Evolutionary conservation across 257 asterid species (phyloP).

Genomic region (Rhazya stricta): DNA sequence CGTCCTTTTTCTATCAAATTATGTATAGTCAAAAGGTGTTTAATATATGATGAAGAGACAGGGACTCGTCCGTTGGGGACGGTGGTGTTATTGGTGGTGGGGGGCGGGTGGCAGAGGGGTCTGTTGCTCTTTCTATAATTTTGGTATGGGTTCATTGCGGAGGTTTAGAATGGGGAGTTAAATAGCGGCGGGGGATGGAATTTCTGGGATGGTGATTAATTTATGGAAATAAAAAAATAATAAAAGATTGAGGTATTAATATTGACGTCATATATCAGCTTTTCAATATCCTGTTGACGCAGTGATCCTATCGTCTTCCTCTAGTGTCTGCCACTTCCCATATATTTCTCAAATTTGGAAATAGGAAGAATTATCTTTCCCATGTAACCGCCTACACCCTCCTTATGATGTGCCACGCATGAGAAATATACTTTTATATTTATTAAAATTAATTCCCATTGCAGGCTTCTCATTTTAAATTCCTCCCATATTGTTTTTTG

Average conservation of each 20-base stretch:
- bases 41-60: not conserved
- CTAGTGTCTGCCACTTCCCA: constrained; percentile 64
- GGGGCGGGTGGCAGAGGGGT: not conserved
- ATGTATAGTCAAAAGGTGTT: not conserved
- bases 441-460: not conserved
- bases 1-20: no score
- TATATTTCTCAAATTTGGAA: not conserved
- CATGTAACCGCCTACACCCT: not conserved
- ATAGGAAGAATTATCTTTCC: no score
- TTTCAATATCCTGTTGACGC: constrained; percentile 37
- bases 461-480: not conserved
- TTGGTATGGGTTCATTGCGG: not conserved
- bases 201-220: not conserved
- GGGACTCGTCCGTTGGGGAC: not conserved
- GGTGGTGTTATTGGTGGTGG: not conserved
- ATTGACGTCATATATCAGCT: constrained; percentile 11
- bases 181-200: constrained; percentile 12
- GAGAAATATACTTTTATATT: no score
- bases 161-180: constrained; percentile 5
- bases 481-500: not conserved
- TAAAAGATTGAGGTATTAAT: constrained; percentile 1
- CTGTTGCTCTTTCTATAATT: not conserved
- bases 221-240: not conserved
- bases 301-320: constrained; percentile 45
- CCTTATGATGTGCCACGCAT: not conserved